Evolutionary conservation across 1,284 basidiomycete species (phyloP).

Genomic region (Sporisorium exsertum): DNA sequence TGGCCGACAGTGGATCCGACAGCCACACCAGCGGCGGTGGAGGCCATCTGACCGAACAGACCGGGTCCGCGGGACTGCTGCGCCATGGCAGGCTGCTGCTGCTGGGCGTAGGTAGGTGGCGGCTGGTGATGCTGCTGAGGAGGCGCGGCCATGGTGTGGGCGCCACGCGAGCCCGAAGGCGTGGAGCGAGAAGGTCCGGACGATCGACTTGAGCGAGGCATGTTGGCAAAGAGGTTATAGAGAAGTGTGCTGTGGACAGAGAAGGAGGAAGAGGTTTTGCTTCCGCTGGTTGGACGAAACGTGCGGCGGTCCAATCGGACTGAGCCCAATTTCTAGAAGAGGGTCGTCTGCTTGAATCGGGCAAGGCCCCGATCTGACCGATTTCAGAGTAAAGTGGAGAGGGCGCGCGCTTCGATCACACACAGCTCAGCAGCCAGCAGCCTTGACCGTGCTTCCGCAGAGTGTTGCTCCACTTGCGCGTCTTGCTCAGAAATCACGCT

Average conservation of each 20-base stretch:
- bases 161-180: slow-evolving; percentile 62
- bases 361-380: slow-evolving; percentile 20
- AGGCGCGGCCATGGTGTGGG: slow-evolving; percentile 65
- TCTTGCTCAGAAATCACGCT: slow-evolving; percentile 27
- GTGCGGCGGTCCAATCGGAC: slow-evolving; percentile 39
- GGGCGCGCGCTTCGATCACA: slow-evolving; percentile 46
- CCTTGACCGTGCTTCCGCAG: neutral
- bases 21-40: slow-evolving; percentile 87
- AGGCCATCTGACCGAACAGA: slow-evolving; percentile 77
- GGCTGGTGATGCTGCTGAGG: slow-evolving; percentile 39
- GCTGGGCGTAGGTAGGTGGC: slow-evolving; percentile 35
- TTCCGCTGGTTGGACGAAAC: slow-evolving; percentile 30
- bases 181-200: slow-evolving; percentile 59
- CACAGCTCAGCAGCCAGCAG: slow-evolving; percentile 7
- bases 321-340: slow-evolving; percentile 20
- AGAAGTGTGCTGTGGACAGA: slow-evolving; percentile 15
- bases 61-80: slow-evolving; percentile 55
- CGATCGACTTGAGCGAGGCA: slow-evolving; percentile 65
- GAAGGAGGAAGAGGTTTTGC: neutral
- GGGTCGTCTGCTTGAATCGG: neutral
- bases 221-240: slow-evolving; percentile 23
- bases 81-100: slow-evolving; percentile 38
- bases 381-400: slow-evolving; percentile 11
- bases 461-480: slow-evolving; percentile 51
- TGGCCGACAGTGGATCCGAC: slow-evolving; percentile 85